Percentiles rank a stretch among this genome's conserved stretches.
Conservation (phyloP, 1,139 yeast genomes). For the Geotrichum restrictum region DNA sequence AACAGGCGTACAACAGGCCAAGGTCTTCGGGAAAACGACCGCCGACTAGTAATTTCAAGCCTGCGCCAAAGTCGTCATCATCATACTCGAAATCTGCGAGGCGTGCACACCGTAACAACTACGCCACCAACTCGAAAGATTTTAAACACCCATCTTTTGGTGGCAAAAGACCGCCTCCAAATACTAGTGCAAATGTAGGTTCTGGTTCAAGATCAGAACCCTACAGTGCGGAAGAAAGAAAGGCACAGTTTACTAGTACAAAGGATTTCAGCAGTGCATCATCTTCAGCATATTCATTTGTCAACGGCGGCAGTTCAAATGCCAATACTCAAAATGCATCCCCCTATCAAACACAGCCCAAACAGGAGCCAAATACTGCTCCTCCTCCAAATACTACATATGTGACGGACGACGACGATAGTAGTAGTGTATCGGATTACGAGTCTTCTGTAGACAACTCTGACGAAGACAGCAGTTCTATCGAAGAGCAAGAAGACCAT, state of each 20-base stretch:
- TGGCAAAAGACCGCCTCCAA: constrained; percentile 9
- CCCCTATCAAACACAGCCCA: too few species aligned
- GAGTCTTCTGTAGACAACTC: not conserved
- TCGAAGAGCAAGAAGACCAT: not conserved
- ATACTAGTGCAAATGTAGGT: too few species aligned
- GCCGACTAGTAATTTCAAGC: not conserved
- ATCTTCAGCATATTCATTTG: constrained; percentile 17
- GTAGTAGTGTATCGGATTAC: not conserved
- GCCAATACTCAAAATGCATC: too few species aligned
- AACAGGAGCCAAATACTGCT: too few species aligned
- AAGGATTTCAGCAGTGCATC: constrained; percentile 16
- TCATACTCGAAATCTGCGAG: not conserved
- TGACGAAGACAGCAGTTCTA: not conserved
- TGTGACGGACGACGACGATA: not conserved
- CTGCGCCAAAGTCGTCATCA: not conserved
- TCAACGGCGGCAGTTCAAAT: not conserved
- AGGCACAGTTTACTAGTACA: constrained; percentile 12
- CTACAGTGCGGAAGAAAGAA: constrained; percentile 1
- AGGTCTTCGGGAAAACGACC: not conserved
- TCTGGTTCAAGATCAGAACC: too few species aligned
- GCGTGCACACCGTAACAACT: not conserved
- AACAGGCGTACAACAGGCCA: not conserved
- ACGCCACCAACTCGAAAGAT: not conserved
- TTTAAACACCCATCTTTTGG: not conserved
- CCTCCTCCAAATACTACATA: not conserved